Evolutionary conservation across 2,329 filamentous ascomycete species (phyloP).

Genomic region (Daldinia sp.): DNA sequence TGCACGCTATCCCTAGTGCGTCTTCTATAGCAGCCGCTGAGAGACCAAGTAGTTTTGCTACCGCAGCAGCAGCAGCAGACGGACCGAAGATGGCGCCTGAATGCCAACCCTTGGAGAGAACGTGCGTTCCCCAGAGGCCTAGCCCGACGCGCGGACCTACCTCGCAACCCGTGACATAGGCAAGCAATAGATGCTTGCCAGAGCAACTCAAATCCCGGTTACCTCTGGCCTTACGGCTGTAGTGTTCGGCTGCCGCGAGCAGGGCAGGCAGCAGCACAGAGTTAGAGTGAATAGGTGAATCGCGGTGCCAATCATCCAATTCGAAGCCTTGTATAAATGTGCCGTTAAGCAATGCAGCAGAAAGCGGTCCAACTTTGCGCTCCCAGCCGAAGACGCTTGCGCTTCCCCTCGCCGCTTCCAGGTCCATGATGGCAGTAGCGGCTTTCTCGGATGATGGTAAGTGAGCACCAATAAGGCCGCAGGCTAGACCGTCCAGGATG

Average conservation of each 20-base stretch:
- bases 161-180: conserved; percentile 53
- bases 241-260: conserved; percentile 50
- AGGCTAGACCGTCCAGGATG: background rate
- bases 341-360: conserved; percentile 57
- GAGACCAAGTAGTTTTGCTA: conserved; percentile 52
- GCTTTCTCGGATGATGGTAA: conserved; percentile 4
- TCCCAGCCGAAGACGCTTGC: conserved; percentile 4
- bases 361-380: conserved; percentile 47
- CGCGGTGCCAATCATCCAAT: conserved; percentile 57
- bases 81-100: conserved; percentile 54
- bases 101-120: conserved; percentile 57
- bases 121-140: conserved; percentile 54
- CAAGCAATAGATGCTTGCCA: background rate
- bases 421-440: background rate
- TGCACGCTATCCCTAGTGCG: conserved; percentile 56
- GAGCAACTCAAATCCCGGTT: background rate
- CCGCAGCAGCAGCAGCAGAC: conserved; percentile 47
- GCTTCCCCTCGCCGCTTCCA: background rate
- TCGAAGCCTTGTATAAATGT: conserved; percentile 60
- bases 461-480: background rate
- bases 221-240: background rate
- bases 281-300: conserved; percentile 50
- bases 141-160: conserved; percentile 50
- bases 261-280: conserved; percentile 49
- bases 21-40: conserved; percentile 49